phyloP scores from a whole-genome alignment of 192 early-diverging fungal species.

The Chytriomyces confervae region DNA sequence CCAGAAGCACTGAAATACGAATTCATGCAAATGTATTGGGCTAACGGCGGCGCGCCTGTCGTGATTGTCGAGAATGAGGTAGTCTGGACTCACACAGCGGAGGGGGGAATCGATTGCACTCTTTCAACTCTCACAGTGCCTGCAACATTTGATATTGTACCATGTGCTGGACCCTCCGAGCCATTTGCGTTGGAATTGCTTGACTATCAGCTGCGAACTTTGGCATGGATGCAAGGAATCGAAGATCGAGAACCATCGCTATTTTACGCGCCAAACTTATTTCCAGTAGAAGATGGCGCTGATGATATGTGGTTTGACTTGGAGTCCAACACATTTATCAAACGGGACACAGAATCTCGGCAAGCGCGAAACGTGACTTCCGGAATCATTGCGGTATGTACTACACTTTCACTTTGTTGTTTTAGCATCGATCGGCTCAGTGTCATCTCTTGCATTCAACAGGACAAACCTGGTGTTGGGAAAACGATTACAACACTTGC shows the following conservation, averaged over 20 bases:
- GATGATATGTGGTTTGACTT: background rate
- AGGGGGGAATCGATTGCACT: background rate
- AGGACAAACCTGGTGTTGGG: slow-evolving; percentile 38
- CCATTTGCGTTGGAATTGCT: slow-evolving; percentile 23
- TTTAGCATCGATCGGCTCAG: no score
- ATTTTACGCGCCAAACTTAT: slow-evolving; percentile 19
- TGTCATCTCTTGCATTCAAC: background rate
- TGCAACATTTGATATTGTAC: slow-evolving; percentile 26
- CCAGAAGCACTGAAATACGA: background rate
- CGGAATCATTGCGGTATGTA: background rate
- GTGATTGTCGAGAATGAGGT: background rate
- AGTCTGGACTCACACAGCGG: background rate
- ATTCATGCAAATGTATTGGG: background rate
- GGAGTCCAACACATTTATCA: background rate
- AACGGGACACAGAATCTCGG: background rate
- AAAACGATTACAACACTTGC: slow-evolving; percentile 34
- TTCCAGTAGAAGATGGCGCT: slow-evolving; percentile 1
- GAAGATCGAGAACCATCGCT: slow-evolving; percentile 12
- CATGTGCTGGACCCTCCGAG: slow-evolving; percentile 1
- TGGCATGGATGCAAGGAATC: slow-evolving; percentile 28
- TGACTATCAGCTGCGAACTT: slow-evolving; percentile 31
- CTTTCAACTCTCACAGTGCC: background rate
- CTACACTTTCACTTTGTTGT: no score
- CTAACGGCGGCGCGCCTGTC: background rate
- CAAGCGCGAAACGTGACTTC: background rate